Evolutionary conservation across 768 basidiomycete species (phyloP).

Genomic region (Thelephora aurantiotincta): DNA sequence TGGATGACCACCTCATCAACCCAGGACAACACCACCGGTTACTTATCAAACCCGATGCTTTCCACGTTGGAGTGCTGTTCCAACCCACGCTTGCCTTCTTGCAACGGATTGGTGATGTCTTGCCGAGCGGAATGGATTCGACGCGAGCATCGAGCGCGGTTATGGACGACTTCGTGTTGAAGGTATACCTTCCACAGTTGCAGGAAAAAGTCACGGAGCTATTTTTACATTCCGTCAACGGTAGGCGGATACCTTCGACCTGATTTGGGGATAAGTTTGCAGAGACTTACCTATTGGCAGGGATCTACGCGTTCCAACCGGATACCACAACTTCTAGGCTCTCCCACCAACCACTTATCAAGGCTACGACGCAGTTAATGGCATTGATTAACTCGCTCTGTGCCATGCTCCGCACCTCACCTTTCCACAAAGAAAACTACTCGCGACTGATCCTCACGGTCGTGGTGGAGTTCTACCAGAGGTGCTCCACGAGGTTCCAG

Average conservation of each 20-base stretch:
- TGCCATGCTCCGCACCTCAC: constrained; percentile 78
- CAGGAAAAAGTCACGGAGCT: constrained; percentile 85
- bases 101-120: constrained; percentile 48
- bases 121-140: constrained; percentile 61
- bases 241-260: constrained; percentile 21
- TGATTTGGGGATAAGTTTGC: constrained; percentile 2
- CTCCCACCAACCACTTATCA: constrained; percentile 63
- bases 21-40: constrained; percentile 71
- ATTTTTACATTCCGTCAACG: constrained; percentile 75
- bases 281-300: constrained; percentile 20
- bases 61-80: constrained; percentile 90
- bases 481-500: constrained; percentile 81
- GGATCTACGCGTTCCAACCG: constrained; percentile 77
- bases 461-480: constrained; percentile 92
- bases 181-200: constrained; percentile 85
- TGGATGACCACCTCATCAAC: constrained; percentile 63
- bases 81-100: constrained; percentile 85
- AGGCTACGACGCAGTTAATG: constrained; percentile 74
- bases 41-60: constrained; percentile 82
- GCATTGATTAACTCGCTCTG: constrained; percentile 86
- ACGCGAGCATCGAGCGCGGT: constrained; percentile 55
- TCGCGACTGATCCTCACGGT: constrained; percentile 87
- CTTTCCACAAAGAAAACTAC: constrained; percentile 93
- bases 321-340: constrained; percentile 55
- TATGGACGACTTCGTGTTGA: constrained; percentile 85